Conservation (phyloP, 148 eudicot species). For the Rhododendron mucronatum region DNA sequence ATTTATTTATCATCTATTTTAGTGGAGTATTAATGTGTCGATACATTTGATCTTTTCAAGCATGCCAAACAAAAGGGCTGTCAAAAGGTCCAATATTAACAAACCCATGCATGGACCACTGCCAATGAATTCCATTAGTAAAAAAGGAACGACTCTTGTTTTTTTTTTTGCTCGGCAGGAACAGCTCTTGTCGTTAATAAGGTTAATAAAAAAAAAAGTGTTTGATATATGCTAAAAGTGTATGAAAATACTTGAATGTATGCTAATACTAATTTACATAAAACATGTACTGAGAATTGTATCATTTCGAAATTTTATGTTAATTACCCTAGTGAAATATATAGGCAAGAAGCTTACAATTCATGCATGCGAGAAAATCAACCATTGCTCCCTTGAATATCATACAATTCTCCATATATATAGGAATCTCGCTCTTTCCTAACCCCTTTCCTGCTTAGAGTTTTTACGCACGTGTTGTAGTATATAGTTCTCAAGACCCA, state of each 20-base stretch:
- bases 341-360: not conserved
- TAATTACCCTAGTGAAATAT: not conserved
- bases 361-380: not conserved
- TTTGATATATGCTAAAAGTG: not conserved
- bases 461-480: not conserved
- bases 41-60: not conserved
- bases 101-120: not conserved
- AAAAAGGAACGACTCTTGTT: not conserved
- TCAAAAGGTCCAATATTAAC: not conserved
- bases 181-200: not conserved
- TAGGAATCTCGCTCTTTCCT: not conserved
- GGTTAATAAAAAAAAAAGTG: not conserved
- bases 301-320: not conserved
- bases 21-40: not conserved
- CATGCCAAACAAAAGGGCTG: not conserved
- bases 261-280: too few species aligned
- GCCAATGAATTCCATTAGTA: not conserved
- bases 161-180: too few species aligned
- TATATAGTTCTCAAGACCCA: not conserved
- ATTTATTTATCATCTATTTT: not conserved
- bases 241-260: not conserved
- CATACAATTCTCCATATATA: not conserved
- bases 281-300: not conserved
- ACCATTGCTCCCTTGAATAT: not conserved
- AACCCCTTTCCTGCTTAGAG: not conserved